These are phyloP conservation scores for Aureobasidium sp. DNA, from an alignment of 2,329 filamentous ascomycete species.

Conservation along the genomic window DNA sequence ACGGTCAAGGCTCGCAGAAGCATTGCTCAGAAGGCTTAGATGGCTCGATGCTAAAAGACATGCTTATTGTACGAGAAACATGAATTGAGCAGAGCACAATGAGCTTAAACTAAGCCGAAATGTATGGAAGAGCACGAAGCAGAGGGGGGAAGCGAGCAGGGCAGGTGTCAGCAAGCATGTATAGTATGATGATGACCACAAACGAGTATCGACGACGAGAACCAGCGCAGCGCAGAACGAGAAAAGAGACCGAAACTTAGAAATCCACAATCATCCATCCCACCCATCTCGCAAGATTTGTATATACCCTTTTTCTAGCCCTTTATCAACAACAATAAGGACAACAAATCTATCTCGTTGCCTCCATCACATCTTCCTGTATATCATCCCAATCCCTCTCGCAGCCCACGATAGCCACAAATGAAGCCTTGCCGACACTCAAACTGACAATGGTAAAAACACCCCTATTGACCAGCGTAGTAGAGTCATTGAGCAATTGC, in stretches of 20 bases:
- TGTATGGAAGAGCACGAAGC: too few relatives aligned
- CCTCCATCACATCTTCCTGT: not conserved
- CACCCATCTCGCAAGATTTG: not conserved
- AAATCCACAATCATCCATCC: too few relatives aligned
- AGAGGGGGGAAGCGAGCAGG: too few relatives aligned
- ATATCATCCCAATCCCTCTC: not conserved
- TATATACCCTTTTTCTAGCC: not conserved
- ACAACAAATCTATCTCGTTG: not conserved
- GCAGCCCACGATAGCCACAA: not conserved
- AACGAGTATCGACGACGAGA: not conserved
- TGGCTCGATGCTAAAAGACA: not conserved
- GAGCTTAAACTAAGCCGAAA: too few relatives aligned
- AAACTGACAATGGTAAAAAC: not conserved
- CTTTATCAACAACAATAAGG: too few relatives aligned
- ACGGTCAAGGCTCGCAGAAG: constrained; percentile 57
- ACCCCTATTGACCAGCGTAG: not conserved
- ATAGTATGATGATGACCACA: not conserved
- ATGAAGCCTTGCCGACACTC: not conserved
- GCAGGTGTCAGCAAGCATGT: not conserved
- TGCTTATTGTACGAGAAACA: too few relatives aligned
- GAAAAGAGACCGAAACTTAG: not conserved
- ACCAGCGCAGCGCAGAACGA: not conserved
- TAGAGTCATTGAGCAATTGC: not conserved
- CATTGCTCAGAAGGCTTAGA: constrained; percentile 9
- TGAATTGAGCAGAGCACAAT: too few relatives aligned